Base-by-base conservation (phyloP, 1,284 basidiomycete genomes). In the Ustilago trichophora region DNA sequence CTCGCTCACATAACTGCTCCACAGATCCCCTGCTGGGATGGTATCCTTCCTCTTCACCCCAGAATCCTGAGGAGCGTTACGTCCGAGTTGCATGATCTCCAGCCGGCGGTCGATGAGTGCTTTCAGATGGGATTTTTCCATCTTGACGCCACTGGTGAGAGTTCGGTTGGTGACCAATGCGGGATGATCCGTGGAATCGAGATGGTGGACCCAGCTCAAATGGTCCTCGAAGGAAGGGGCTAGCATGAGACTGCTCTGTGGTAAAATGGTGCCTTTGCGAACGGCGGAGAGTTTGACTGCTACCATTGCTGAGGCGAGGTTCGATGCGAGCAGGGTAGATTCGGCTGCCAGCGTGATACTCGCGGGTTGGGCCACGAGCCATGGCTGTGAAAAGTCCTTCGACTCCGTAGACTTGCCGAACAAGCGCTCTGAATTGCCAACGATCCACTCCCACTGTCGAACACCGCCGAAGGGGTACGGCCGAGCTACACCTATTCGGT, bases 71-170 rank as follows among this genome's bases (percentile, higher is more conserved):
- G 66, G 56, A n/a, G 67, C 60, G 13, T 52, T 50, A 4, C 42
- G 44, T 22, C 67, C 67, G 2, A 70, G 36, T 40, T 70, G 67
- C 56, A 70, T 56, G 26, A 64, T 55, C 36, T 65, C 62, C 24
- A 48, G 49, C 12, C 56, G 52, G 5, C 67, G 55, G 15, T 65
- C 67, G 34, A 70, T 42, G 10, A 65, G 40, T 1, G 25, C 6
- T 24, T 70, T 70, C 32, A 70, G 55, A 43, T 63, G 41, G 25
- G 45, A 31, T 33, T 69, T 69, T 51, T 63, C 55, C 43, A 56
- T 29, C 38, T 59, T 69, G 19, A 1, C 12, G 5, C 43, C 13
- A 4, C 32, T 31, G 7, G 7, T 26, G 25, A 24, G 35, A 25
- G 21, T 50, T 11, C 65, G 65, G 31, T 68, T 68, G 37, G 37